These are phyloP conservation scores for Pseudocercospora crystallina DNA, from an alignment of 2,329 filamentous ascomycete species.

Conservation along the genomic window DNA sequence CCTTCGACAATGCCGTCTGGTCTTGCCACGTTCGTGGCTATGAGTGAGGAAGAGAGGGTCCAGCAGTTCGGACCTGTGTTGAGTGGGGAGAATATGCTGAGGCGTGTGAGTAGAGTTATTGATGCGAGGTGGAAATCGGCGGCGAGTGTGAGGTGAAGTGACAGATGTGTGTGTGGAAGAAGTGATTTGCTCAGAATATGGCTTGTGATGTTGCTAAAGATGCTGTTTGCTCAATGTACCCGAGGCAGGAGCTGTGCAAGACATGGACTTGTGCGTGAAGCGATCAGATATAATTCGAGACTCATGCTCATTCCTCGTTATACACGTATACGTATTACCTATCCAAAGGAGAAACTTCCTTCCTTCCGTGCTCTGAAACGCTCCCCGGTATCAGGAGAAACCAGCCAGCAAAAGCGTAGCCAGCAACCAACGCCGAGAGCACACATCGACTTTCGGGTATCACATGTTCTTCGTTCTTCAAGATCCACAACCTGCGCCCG, in stretches of 20 bases:
- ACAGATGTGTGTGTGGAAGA: too few species aligned
- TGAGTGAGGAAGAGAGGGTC: slow-evolving; percentile 53
- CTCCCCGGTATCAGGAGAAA: too few species aligned
- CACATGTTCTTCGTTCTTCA: neutral
- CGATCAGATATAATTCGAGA: too few species aligned
- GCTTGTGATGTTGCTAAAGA: too few species aligned
- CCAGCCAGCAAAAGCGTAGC: neutral
- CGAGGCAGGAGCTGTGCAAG: too few species aligned
- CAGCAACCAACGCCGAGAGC: neutral
- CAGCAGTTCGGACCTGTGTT: slow-evolving; percentile 53
- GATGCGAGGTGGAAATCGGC: slow-evolving; percentile 41
- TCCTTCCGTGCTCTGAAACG: too few species aligned
- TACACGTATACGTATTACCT: too few species aligned
- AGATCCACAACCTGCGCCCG: too few species aligned
- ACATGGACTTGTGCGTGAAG: too few species aligned
- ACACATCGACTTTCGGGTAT: neutral
- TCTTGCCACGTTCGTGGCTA: slow-evolving; percentile 57
- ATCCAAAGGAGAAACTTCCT: too few species aligned
- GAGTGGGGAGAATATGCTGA: slow-evolving; percentile 56
- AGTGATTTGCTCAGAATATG: neutral
- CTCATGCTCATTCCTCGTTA: too few species aligned
- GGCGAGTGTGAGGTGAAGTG: neutral
- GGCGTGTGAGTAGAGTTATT: slow-evolving; percentile 51
- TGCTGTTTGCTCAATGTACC: too few species aligned
- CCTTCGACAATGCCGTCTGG: slow-evolving; percentile 31